phyloP scores from a whole-genome alignment of 306 rosid genomes.

The Fragaria nilgerrensis region DNA sequence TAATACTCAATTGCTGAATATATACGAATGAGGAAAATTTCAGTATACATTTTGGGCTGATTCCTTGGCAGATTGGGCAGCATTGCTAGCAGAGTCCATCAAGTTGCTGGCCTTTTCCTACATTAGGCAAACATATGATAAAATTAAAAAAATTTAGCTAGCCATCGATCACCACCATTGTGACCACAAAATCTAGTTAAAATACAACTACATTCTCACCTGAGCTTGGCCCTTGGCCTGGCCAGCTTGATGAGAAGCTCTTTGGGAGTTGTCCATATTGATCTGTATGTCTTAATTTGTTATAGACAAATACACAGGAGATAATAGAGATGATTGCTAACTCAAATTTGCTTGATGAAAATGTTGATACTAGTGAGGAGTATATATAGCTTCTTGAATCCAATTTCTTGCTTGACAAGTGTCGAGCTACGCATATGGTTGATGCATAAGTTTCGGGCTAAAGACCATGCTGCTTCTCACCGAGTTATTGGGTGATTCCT shows the following conservation, averaged over 20 bases:
- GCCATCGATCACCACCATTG: not conserved
- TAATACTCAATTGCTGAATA: not conserved
- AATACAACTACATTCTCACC: not conserved
- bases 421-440: not conserved
- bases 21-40: not conserved
- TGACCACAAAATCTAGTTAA: not conserved
- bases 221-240: conserved; percentile 39
- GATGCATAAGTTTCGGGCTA: not conserved
- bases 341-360: not conserved
- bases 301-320: not conserved
- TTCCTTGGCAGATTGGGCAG: conserved; percentile 42
- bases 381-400: conserved; percentile 17
- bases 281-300: conserved; percentile 7
- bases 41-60: conserved; percentile 38
- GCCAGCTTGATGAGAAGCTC: conserved; percentile 36
- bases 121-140: not conserved
- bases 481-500: not conserved
- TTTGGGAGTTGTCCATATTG: conserved; percentile 39
- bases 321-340: not conserved
- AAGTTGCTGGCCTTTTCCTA: conserved; percentile 43
- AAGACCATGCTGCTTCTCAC: conserved; percentile 9
- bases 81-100: conserved; percentile 36
- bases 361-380: not conserved
- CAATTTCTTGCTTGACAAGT: conserved; percentile 7
- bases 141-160: not conserved